phyloP scores from a whole-genome alignment of 495 filamentous ascomycete genomes.

The Antarctomyces pellizariae region DNA sequence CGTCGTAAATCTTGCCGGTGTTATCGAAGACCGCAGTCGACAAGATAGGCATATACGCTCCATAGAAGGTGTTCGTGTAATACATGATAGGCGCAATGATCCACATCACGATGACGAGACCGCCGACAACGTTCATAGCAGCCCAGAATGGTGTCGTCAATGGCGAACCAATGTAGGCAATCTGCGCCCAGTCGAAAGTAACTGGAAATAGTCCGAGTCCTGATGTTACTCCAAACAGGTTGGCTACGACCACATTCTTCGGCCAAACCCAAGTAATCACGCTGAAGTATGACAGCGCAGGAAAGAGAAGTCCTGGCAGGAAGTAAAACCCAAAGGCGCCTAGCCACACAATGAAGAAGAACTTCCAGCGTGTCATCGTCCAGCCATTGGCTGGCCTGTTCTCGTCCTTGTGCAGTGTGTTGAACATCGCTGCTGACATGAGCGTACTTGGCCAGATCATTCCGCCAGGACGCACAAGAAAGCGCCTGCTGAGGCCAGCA shows the following conservation, averaged over 20 bases:
- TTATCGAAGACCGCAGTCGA: conserved; percentile 63
- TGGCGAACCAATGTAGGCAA: conserved; percentile 76
- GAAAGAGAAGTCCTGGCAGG: conserved; percentile 62
- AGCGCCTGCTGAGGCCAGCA: conserved; percentile 52
- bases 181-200: conserved; percentile 87
- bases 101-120: conserved; percentile 77
- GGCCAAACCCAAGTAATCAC: conserved; percentile 84
- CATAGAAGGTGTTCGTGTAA: conserved; percentile 54
- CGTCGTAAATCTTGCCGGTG: conserved; percentile 51
- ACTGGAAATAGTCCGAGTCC: conserved; percentile 68
- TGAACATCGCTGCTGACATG: conserved; percentile 71
- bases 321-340: conserved; percentile 58
- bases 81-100: conserved; percentile 62
- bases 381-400: conserved; percentile 69
- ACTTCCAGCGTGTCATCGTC: conserved; percentile 56
- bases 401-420: conserved; percentile 61
- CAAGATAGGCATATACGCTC: conserved; percentile 60
- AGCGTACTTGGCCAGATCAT: conserved; percentile 89
- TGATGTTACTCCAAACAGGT: conserved; percentile 66
- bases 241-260: conserved; percentile 49
- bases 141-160: conserved; percentile 82
- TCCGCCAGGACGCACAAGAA: conserved; percentile 59
- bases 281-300: conserved; percentile 73
- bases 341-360: conserved; percentile 53
- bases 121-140: conserved; percentile 67